A percentile compares a stretch with the other conserved stretches of the same genome.
These are phyloP conservation scores for Thraustochytrium sp. DNA, from an alignment of 352 stramenopile species.

Conservation along the genomic window DNA sequence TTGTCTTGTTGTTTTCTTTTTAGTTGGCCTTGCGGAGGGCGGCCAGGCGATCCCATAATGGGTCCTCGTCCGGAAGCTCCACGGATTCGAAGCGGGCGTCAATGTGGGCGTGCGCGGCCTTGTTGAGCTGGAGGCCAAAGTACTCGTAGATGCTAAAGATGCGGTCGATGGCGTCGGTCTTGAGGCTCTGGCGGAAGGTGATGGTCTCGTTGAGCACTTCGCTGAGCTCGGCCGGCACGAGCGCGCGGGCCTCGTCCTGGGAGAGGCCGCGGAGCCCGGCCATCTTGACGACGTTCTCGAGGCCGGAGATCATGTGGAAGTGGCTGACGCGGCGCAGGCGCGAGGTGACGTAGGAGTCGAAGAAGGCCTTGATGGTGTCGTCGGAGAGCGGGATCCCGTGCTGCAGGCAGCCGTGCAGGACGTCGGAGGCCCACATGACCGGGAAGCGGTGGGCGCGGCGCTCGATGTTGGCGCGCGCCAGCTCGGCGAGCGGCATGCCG, in stretches of 20 bases:
- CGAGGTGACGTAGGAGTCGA: not conserved
- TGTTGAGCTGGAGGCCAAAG: not conserved
- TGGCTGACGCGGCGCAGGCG: not conserved
- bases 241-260: not conserved
- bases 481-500: not conserved
- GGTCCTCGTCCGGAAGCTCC: not conserved
- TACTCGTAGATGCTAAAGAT: not conserved
- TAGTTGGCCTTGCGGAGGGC: not conserved
- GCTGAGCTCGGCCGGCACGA: not conserved
- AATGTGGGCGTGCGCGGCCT: not conserved
- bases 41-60: not conserved
- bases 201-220: not conserved
- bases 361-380: not conserved
- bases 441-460: not conserved
- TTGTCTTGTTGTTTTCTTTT: not conserved
- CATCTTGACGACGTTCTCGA: constrained; percentile 18
- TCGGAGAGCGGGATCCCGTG: not conserved
- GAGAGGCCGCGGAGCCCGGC: not conserved
- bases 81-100: not conserved
- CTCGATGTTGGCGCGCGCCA: not conserved
- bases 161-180: not conserved
- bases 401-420: not conserved
- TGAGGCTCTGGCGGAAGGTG: not conserved
- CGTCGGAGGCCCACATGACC: not conserved
- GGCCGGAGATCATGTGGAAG: not conserved